phyloP scores from a whole-genome alignment of 768 basidiomycete genomes.

The Holtermanniella nyarrowii region DNA sequence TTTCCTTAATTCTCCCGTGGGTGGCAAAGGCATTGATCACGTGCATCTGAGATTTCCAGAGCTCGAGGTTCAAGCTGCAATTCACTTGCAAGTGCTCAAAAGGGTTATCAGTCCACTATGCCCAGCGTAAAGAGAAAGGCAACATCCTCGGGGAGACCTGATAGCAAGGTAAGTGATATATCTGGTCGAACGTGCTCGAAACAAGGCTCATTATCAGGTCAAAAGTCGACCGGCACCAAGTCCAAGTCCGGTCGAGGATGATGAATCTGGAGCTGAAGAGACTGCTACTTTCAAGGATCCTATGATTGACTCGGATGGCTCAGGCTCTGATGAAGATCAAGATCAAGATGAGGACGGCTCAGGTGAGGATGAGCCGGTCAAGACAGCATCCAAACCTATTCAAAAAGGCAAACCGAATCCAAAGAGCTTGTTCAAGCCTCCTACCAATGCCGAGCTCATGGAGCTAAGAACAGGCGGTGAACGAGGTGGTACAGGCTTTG shows the following conservation, averaged over 20 bases:
- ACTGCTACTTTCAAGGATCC: conserved; percentile 9
- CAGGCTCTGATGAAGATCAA: conserved; percentile 9
- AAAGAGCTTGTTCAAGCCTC: conserved; percentile 36
- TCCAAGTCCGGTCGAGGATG: conserved; percentile 4
- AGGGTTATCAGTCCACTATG: no score
- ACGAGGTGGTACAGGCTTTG: conserved; percentile 59
- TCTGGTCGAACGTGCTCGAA: neutral
- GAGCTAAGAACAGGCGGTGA: conserved; percentile 11
- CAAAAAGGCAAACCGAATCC: conserved; percentile 10
- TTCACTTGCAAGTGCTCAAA: no score
- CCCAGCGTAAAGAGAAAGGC: conserved; percentile 8
- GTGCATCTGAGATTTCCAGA: neutral
- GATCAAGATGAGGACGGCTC: conserved; percentile 13
- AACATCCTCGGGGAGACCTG: neutral
- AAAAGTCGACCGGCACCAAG: conserved; percentile 1
- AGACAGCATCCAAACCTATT: conserved; percentile 7
- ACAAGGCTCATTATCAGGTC: no score
- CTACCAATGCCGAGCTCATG: conserved; percentile 30
- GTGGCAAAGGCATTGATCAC: no score
- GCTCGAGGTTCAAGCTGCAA: no score
- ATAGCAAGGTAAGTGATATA: neutral
- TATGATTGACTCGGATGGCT: conserved; percentile 15
- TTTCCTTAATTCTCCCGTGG: no score
- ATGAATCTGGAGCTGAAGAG: neutral
- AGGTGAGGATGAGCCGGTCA: conserved; percentile 9